Evolutionary conservation across 73 alveolate genomes (phyloP), one percentile per base, ranked within the genome.

Genomic region (Paramecium pentaurelia): DNA sequence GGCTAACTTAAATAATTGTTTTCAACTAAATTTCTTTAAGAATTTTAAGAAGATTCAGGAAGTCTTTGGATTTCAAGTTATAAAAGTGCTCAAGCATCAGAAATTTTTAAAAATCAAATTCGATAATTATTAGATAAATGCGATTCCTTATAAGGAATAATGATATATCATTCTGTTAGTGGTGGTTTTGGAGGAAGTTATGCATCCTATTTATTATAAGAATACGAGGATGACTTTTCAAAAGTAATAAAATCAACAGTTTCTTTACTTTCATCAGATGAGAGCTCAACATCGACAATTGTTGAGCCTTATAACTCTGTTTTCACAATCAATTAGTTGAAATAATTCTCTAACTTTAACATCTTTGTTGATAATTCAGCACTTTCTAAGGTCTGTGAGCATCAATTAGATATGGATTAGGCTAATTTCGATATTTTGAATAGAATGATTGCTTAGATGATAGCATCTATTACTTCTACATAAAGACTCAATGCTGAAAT

Each of bases 1-100:
- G 91, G 86, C 87, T 94, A 28, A 88, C 60, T 70, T 95, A 94
- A 42, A 92, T 86, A 87, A 71, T 94, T 27, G 60, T 73, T 37
- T 40, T 44, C 87, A 4, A 32, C 45, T 32, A 64, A 64, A 25
- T 32, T 27, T 64, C 22, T 32, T 28, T 28, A 54, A 54, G 70
- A 64, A 64, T 25, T 28, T 64, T 28, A 64, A 14, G 47, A 12
- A 64, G 84, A 64, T 32, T 64, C 84, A 28, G 84, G 84, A 8
- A 16, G 84, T 12, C 6, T 32, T 28, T 64, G 84, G 84, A 14
- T 14, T 12, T 32, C 51, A 6, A 14, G 51, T 14, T 12, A 64
- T 20, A 8, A 64, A 34, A 64, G 0, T 11, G 22, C 47, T 1
- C 11, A 32, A 32, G 28, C 20, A 28, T 64, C 84, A 28, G 49